Base-by-base conservation (phyloP, 441 rosid species). In the Gossypium laxum region DNA sequence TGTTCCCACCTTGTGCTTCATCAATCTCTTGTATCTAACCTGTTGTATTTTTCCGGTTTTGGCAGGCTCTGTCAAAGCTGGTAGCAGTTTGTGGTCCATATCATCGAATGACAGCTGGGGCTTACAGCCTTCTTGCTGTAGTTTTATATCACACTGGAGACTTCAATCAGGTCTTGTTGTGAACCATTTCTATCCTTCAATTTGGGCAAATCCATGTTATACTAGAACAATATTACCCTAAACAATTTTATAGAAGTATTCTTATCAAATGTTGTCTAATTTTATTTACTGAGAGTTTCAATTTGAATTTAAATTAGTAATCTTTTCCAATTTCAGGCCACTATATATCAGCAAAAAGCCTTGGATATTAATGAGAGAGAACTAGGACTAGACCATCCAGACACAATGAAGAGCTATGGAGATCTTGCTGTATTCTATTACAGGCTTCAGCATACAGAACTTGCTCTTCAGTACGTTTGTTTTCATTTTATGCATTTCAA, bases 361-460 rank as follows among this genome's bases (percentile, higher is more conserved):
- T 81, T 88, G 84, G 92, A 88, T 78, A 88, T 88, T 81, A 88
- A 86, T 64, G 92, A 88, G 79, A 84, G 92, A 83, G 92, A 88
- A 74, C 79, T 88, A 54, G 92, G 92, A 72, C 90, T 88, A 66
- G 92, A 88, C 75, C 92, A 88, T 73, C 90, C 92, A 38, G 92
- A 88, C 81, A 88, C 92, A 19, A 86, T 88, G 89, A 88, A 88
- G 82, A 88, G 92, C 77, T 88, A 88, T 43, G 92, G 92, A 66
- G 92, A 88, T 82, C 92, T 88, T 82, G 92, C 90, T 76, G 92
- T 88, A 72, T 88, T 88, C 77, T 88, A 88, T 79, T 88, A 88
- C 79, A 82, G 92, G 77, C 92, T 88, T 69, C 92, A 88, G 72
- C 90, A 86, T 62, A 88, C 90, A 19, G 92, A 86, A 81, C 77